These are phyloP conservation scores for Auriscalpium orientale DNA, from an alignment of 768 basidiomycete genomes.

Conservation along the genomic window DNA sequence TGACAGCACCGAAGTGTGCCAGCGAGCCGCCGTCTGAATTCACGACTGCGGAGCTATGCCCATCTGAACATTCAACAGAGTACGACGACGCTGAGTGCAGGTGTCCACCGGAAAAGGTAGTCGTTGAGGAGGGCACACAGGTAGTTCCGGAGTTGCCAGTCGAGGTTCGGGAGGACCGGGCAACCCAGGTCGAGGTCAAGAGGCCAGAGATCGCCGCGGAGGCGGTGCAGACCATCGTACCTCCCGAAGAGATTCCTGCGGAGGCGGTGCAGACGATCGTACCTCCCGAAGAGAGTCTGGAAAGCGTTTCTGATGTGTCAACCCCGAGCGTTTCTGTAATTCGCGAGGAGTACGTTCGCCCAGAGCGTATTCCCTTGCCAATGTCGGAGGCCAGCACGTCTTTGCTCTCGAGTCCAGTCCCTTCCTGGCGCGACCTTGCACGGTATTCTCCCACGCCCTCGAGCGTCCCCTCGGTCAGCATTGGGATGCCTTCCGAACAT, in stretches of 20 bases:
- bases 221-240: not conserved
- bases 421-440: not conserved
- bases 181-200: not conserved
- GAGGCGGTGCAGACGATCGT: not conserved
- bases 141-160: not conserved
- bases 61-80: constrained; percentile 36
- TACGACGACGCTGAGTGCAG: constrained; percentile 36
- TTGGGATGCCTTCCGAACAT: not conserved
- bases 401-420: constrained; percentile 6
- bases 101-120: constrained; percentile 2
- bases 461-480: not conserved
- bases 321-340: constrained; percentile 2
- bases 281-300: not conserved
- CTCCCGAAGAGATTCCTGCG: not conserved
- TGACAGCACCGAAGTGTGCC: constrained; percentile 34
- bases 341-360: constrained; percentile 11
- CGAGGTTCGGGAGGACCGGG: not conserved
- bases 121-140: not conserved
- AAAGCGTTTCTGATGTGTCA: not conserved
- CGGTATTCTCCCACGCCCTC: not conserved
- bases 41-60: constrained; percentile 41
- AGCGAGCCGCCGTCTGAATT: constrained; percentile 39
- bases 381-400: constrained; percentile 26
- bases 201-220: not conserved
- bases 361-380: constrained; percentile 37